These are phyloP conservation scores for Penicillium olsonii DNA, from an alignment of 2,329 filamentous ascomycete genomes.

Conservation along the genomic window DNA sequence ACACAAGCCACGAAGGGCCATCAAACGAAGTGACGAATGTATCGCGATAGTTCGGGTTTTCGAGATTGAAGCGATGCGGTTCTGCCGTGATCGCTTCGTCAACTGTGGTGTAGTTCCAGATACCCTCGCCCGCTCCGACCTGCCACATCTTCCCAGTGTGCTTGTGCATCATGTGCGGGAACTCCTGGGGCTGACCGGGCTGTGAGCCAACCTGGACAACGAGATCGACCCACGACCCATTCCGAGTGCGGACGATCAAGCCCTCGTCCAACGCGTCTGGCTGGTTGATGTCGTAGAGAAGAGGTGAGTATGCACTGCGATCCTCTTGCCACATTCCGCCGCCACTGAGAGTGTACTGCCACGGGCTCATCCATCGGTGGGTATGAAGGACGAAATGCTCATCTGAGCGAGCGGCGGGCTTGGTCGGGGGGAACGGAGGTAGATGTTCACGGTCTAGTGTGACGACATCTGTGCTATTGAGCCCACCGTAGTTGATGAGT, in stretches of 20 bases:
- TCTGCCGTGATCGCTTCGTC: slow-evolving; percentile 49
- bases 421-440: neutral
- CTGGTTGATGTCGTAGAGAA: neutral
- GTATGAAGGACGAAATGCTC: neutral
- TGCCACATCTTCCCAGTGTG: slow-evolving; percentile 63
- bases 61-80: slow-evolving; percentile 54
- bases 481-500: neutral
- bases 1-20: slow-evolving; percentile 47
- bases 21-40: slow-evolving; percentile 45
- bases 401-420: neutral
- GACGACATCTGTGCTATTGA: neutral
- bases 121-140: slow-evolving; percentile 54
- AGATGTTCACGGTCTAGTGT: neutral
- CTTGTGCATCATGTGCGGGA: slow-evolving; percentile 62
- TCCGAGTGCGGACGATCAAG: slow-evolving; percentile 50
- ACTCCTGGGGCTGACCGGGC: slow-evolving; percentile 43
- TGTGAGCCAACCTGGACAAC: slow-evolving; percentile 48
- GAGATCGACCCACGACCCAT: slow-evolving; percentile 59
- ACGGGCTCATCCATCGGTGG: neutral
- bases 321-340: neutral
- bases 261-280: slow-evolving; percentile 31
- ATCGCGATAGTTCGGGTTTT: slow-evolving; percentile 57
- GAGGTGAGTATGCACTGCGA: neutral
- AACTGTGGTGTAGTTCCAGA: slow-evolving; percentile 56
- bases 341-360: neutral